Conservation (phyloP, 208 protist species). For the Leishmania mexicana region DNA sequence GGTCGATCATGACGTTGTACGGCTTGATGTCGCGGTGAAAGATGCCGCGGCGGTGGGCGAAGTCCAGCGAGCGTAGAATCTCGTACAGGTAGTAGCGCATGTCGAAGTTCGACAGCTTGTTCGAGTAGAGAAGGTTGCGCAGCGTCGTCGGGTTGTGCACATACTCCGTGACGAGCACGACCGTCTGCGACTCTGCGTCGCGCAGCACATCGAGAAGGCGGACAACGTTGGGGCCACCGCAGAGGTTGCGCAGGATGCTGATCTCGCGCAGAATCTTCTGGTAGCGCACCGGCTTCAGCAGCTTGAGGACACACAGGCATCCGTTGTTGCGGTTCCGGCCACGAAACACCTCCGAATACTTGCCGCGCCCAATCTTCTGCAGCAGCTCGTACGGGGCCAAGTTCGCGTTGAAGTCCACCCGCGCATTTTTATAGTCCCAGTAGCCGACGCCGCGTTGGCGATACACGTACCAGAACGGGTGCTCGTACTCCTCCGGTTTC, state of each 20-base stretch:
- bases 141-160: conserved; percentile 97
- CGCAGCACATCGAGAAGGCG: conserved; percentile 97
- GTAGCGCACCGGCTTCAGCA: conserved; percentile 98
- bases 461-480: conserved; percentile 86
- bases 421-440: conserved; percentile 93
- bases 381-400: conserved; percentile 96
- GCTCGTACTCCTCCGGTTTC: conserved; percentile 43
- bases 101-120: conserved; percentile 95
- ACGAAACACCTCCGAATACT: conserved; percentile 99
- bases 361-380: conserved; percentile 96
- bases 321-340: conserved; percentile 91
- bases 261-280: conserved; percentile 99
- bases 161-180: conserved; percentile 98
- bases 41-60: conserved; percentile 98
- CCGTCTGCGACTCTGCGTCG: conserved; percentile 95
- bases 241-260: conserved; percentile 98
- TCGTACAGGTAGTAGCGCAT: conserved; percentile 99
- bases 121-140: conserved; percentile 94
- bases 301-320: conserved; percentile 97
- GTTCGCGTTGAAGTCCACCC: conserved; percentile 81
- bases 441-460: conserved; percentile 84
- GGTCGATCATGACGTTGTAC: conserved; percentile 99
- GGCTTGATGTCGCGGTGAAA: conserved; percentile 99
- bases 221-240: conserved; percentile 98
- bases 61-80: conserved; percentile 95